These are phyloP conservation scores for Jamesozyma gamospora DNA, from an alignment of 805 yeast species.

Conservation along the genomic window DNA sequence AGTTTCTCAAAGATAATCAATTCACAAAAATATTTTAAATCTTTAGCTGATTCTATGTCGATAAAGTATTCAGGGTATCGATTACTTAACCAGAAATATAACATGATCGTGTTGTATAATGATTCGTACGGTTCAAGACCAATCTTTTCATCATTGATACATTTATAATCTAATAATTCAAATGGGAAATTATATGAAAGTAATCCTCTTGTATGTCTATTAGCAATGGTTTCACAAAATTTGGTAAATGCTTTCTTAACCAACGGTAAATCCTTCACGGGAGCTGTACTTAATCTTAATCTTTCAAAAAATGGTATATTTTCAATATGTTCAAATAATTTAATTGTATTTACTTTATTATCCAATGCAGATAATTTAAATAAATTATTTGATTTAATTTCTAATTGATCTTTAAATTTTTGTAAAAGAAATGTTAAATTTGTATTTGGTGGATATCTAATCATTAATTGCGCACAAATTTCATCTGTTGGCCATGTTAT, in stretches of 20 bases:
- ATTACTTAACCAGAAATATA: constrained; percentile 79
- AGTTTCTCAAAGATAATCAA: constrained; percentile 33
- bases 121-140: constrained; percentile 39
- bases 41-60: constrained; percentile 64
- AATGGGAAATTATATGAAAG: constrained; percentile 39
- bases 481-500: constrained; percentile 72
- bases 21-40: constrained; percentile 62
- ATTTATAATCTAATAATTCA: constrained; percentile 18
- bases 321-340: constrained; percentile 34
- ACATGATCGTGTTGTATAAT: constrained; percentile 53
- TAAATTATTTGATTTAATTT: constrained; percentile 13
- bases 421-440: constrained; percentile 38
- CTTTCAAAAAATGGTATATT: constrained; percentile 47
- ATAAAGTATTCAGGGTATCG: constrained; percentile 75
- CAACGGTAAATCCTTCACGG: constrained; percentile 36
- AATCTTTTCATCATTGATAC: constrained; percentile 16
- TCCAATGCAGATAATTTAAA: constrained; percentile 23
- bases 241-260: constrained; percentile 36
- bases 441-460: constrained; percentile 46
- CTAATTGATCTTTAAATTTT: constrained; percentile 33
- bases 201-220: constrained; percentile 43
- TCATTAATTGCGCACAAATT: constrained; percentile 56
- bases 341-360: constrained; percentile 33
- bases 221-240: constrained; percentile 46
- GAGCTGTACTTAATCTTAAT: constrained; percentile 50